Conservation (phyloP, 169 alveolate species). For the Neospora caninum region DNA sequence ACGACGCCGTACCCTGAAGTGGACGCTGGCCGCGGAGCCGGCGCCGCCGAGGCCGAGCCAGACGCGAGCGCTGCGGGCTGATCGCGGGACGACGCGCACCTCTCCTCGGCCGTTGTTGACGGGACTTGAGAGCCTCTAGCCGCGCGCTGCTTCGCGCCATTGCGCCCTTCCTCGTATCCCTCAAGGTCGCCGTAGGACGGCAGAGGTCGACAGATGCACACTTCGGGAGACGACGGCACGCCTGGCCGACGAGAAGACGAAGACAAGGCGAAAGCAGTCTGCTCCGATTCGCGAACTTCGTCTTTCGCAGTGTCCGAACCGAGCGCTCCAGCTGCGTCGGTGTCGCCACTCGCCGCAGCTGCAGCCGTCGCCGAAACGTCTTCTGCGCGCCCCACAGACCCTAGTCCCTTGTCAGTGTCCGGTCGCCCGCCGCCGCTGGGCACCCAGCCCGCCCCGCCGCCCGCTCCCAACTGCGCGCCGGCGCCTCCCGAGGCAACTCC, state of each 20-base stretch:
- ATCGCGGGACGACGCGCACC: too few relatives aligned
- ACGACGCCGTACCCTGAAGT: background rate
- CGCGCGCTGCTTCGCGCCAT: background rate
- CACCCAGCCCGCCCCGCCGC: too few relatives aligned
- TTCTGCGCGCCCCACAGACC: too few relatives aligned
- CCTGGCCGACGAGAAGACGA: too few relatives aligned
- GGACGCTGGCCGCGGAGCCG: background rate
- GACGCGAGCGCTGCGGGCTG: too few relatives aligned
- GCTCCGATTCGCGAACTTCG: background rate
- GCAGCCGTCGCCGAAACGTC: background rate
- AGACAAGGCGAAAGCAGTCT: too few relatives aligned
- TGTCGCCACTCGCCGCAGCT: background rate
- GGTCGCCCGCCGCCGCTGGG: too few relatives aligned
- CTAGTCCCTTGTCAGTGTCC: too few relatives aligned
- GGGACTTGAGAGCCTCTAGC: background rate
- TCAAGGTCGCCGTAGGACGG: slow-evolving; percentile 44
- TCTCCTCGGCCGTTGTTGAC: background rate
- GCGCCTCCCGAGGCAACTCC: too few relatives aligned
- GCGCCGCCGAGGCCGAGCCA: background rate
- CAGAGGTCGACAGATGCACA: background rate
- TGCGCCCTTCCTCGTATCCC: background rate
- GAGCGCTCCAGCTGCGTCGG: background rate
- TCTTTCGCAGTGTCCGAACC: background rate
- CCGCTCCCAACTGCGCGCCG: too few relatives aligned
- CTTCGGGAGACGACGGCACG: too few relatives aligned